Percentiles rank a stretch among this genome's conserved stretches.
Evolutionary conservation across 768 basidiomycete species (phyloP).

Genomic region (Termitomyces sp.): DNA sequence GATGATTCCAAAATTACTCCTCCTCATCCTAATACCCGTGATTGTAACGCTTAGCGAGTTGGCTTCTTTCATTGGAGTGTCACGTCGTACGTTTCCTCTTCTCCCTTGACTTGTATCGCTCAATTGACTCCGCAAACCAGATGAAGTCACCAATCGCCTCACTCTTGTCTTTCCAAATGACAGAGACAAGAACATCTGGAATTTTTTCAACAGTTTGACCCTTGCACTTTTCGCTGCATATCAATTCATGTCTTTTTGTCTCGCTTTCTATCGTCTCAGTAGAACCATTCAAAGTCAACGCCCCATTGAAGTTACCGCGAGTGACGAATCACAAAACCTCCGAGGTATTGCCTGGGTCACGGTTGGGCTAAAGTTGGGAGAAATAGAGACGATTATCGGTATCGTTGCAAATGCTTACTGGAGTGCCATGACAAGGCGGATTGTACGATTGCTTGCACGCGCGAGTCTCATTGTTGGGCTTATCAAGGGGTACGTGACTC

Average conservation of each 20-base stretch:
- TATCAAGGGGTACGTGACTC: slow-evolving; percentile 55
- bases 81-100: slow-evolving; percentile 40
- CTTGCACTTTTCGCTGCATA: slow-evolving; percentile 53
- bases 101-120: background rate
- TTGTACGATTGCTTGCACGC: slow-evolving; percentile 50
- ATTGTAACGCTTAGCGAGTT: slow-evolving; percentile 52
- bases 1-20: slow-evolving; percentile 33
- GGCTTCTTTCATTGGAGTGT: slow-evolving; percentile 58
- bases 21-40: slow-evolving; percentile 50
- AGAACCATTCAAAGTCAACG: slow-evolving; percentile 45
- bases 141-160: background rate
- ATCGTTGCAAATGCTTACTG: slow-evolving; percentile 53
- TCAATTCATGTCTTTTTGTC: slow-evolving; percentile 52
- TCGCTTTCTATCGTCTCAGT: slow-evolving; percentile 54
- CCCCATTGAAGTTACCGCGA: slow-evolving; percentile 38
- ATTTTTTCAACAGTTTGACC: slow-evolving; percentile 53
- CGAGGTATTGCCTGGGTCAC: slow-evolving; percentile 64
- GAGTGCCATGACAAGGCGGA: slow-evolving; percentile 46
- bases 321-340: slow-evolving; percentile 42
- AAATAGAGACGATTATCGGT: slow-evolving; percentile 58
- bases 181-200: slow-evolving; percentile 34
- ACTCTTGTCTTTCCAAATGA: slow-evolving; percentile 29
- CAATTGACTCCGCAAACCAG: slow-evolving; percentile 5
- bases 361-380: slow-evolving; percentile 55
- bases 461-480: slow-evolving; percentile 55